Percentiles rank a stretch among this genome's conserved stretches.
These are phyloP conservation scores for Helianthus annuus DNA, from an alignment of 129 eudicot genomes.

Conservation along the genomic window DNA sequence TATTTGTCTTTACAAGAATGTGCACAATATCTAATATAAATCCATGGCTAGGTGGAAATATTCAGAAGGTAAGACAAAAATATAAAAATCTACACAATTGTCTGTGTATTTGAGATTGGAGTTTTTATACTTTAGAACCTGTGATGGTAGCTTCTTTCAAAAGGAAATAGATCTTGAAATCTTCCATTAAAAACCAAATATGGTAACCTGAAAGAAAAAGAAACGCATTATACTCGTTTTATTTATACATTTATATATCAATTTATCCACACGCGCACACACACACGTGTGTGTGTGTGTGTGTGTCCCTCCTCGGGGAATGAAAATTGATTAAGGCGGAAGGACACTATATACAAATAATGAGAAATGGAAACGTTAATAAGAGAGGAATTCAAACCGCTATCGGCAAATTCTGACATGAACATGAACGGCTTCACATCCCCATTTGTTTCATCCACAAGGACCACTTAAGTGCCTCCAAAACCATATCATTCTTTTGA, in stretches of 20 bases:
- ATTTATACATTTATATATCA: too few species aligned
- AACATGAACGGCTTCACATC: slow-evolving; percentile 32
- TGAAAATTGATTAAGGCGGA: not conserved
- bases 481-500: slow-evolving; percentile 71
- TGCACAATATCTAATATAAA: not conserved
- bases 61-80: not conserved
- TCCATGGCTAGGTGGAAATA: not conserved
- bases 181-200: slow-evolving; percentile 2
- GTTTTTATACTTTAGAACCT: slow-evolving; percentile 12
- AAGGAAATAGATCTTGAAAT: slow-evolving; percentile 12
- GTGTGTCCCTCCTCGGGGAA: not conserved
- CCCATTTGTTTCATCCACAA: slow-evolving; percentile 97
- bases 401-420: not conserved
- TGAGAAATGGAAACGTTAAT: slow-evolving; percentile 1
- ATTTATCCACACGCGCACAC: too few species aligned
- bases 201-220: slow-evolving; percentile 7
- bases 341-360: not conserved
- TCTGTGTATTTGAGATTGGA: slow-evolving; percentile 16
- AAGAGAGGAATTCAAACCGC: slow-evolving; percentile 21
- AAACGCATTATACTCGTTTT: too few species aligned
- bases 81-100: slow-evolving; percentile 2
- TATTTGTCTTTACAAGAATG: slow-evolving; percentile 10
- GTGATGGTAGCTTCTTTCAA: slow-evolving; percentile 16
- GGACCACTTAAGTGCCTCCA: slow-evolving; percentile 97
- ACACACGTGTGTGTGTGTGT: too few species aligned